Evolutionary conservation across 2,329 filamentous ascomycete species (phyloP).

Genomic region (Phaeosphaeria sp.): DNA sequence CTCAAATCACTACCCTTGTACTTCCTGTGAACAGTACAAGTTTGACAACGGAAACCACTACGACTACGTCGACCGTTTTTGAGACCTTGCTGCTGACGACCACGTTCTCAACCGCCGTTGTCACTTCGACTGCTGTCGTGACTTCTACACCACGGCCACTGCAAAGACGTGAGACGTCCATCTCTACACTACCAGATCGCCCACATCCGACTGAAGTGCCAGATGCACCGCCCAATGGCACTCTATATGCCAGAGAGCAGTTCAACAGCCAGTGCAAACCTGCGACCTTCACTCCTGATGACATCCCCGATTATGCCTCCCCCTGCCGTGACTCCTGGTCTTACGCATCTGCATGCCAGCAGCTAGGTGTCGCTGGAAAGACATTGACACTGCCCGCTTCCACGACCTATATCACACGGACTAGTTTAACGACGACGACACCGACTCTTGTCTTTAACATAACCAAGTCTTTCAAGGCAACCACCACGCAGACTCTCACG

Average conservation of each 20-base stretch:
- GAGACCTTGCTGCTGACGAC: background rate
- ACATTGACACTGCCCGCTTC: background rate
- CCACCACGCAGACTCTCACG: background rate
- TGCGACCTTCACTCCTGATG: background rate
- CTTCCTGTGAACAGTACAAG: background rate
- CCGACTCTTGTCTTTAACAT: background rate
- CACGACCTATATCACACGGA: background rate
- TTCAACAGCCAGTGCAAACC: background rate
- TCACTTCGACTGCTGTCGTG: background rate
- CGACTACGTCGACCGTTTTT: background rate
- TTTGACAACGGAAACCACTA: background rate
- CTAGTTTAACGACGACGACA: background rate
- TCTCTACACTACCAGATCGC: slow-evolving; percentile 1
- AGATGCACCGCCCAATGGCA: background rate
- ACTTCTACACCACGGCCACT: background rate
- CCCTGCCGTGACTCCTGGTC: background rate
- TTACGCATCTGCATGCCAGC: background rate
- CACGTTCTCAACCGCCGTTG: background rate
- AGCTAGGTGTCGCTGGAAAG: background rate
- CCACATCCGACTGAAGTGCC: background rate
- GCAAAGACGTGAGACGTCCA: background rate
- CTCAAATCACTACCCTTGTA: background rate
- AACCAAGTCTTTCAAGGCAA: background rate
- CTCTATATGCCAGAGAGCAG: background rate
- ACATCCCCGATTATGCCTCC: background rate